Evolutionary conservation across 768 basidiomycete species (phyloP), one percentile per base, ranked within the genome.

Genomic region (Podaxis sp.): DNA sequence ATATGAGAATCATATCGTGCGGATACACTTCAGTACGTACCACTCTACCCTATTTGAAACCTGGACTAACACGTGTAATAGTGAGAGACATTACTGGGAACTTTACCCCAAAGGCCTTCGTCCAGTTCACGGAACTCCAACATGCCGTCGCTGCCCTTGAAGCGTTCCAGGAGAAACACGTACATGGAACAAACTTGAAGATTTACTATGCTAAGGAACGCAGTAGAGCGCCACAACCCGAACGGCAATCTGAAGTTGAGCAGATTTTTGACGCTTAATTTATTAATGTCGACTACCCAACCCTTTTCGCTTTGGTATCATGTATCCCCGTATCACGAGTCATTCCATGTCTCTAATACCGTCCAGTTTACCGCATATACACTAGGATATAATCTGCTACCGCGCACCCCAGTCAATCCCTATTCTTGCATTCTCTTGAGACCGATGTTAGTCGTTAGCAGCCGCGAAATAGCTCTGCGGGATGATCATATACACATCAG

Each of bases 401-500:
- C 7, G n/a, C 13, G 13, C 44, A 61, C 37, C 57, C 44, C 52
- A 48, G 14, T 38, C 46, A 47, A 37, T 54, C 21, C 5, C 21
- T 48, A n/a, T 27, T 25, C 27, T 11, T 53, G 18, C 28, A 23
- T 40, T 10, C 32, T 27, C 10, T 3, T 3, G 28, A n/a, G 46
- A 37, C 52, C 40, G 16, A 36, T 52, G 27, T 57, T 65, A 82
- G 63, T 84, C 83, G 32, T 73, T 75, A 23, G 78, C 66, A 1
- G 83, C 84, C 28, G 82, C 83, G 5, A 86, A 71, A 67, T 85
- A 86, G 61, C 84, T 84, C 84, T 86, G 65, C 32, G 42, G 10
- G 51, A 23, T 57, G 40, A n/a, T 55, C 25, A 2, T n/a, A 28
- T 28, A 28, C 28, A 50, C 35, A 50, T 55, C 48, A 61, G 36